A percentile compares a stretch with the other conserved stretches of the same genome.
phyloP scores from a whole-genome alignment of 306 rosid genomes.

The Geum urbanum region DNA sequence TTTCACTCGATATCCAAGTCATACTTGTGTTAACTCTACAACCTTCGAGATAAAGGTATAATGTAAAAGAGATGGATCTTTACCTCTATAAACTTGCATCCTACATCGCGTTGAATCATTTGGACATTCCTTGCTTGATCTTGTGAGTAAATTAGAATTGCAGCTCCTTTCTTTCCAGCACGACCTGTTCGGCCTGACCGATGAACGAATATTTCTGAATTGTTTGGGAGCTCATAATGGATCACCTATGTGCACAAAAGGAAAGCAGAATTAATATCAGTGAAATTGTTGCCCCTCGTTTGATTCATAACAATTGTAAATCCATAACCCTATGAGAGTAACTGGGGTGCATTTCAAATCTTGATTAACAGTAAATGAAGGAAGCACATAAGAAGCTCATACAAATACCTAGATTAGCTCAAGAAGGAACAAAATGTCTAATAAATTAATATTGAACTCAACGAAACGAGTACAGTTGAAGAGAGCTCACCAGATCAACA shows the following conservation, averaged over 20 bases:
- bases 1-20: background rate
- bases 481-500: constrained; percentile 85
- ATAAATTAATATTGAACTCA: background rate
- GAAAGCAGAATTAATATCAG: background rate
- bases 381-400: background rate
- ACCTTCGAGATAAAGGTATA: background rate
- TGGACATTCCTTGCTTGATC: constrained; percentile 63
- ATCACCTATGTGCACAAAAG: constrained; percentile 44
- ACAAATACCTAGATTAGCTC: background rate
- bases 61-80: constrained; percentile 17
- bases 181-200: constrained; percentile 99
- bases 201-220: constrained; percentile 93
- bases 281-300: background rate
- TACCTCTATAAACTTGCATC: constrained; percentile 82
- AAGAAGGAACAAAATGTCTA: background rate
- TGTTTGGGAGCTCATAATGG: constrained; percentile 90
- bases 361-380: background rate
- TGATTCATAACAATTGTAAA: background rate
- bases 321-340: background rate
- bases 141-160: constrained; percentile 67
- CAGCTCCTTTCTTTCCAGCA: constrained; percentile 94
- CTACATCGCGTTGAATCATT: constrained; percentile 83
- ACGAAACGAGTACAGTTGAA: constrained; percentile 2
- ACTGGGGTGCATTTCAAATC: background rate
- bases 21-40: background rate